A percentile compares a stretch with the other conserved stretches of the same genome.
phyloP scores from a whole-genome alignment of 495 filamentous ascomycete genomes.

The Penicillium paradoxum region DNA sequence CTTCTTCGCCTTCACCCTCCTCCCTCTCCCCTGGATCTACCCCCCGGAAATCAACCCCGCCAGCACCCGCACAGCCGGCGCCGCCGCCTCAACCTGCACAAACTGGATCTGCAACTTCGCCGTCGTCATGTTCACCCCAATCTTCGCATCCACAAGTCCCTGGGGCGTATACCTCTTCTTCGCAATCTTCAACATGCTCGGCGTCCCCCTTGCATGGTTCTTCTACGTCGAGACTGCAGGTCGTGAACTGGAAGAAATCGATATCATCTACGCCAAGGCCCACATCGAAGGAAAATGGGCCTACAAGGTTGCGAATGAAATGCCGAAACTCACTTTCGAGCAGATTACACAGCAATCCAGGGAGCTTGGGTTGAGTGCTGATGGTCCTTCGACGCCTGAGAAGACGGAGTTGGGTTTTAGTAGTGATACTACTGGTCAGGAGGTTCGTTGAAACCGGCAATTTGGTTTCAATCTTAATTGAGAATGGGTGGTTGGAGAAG shows the following conservation, averaged over 20 bases:
- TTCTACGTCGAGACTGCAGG: constrained; percentile 67
- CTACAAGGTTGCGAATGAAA: constrained; percentile 26
- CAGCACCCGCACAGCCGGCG: constrained; percentile 62
- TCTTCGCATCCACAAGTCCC: constrained; percentile 23
- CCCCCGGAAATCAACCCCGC: constrained; percentile 72
- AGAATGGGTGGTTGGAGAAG: no score
- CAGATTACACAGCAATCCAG: constrained; percentile 27
- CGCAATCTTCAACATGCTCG: constrained; percentile 60
- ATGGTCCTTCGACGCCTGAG: constrained; percentile 17
- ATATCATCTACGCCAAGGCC: constrained; percentile 45
- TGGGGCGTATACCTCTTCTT: constrained; percentile 57
- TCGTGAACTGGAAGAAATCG: constrained; percentile 73
- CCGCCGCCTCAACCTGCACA: constrained; percentile 39
- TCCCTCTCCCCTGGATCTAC: constrained; percentile 64
- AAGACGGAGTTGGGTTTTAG: constrained; percentile 31
- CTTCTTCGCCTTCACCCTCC: constrained; percentile 38
- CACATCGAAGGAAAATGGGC: constrained; percentile 34
- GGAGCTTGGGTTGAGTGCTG: constrained; percentile 25
- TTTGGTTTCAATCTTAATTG: no score
- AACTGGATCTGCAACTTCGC: constrained; percentile 48
- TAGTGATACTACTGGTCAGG: constrained; percentile 24
- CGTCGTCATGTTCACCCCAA: constrained; percentile 57
- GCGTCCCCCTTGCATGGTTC: constrained; percentile 59
- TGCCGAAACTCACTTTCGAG: constrained; percentile 35
- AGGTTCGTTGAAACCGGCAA: background rate